Percentiles rank a stretch among this genome's conserved stretches.
phyloP scores from a whole-genome alignment of 495 filamentous ascomycete species.

The Penicillium diatomitis region DNA sequence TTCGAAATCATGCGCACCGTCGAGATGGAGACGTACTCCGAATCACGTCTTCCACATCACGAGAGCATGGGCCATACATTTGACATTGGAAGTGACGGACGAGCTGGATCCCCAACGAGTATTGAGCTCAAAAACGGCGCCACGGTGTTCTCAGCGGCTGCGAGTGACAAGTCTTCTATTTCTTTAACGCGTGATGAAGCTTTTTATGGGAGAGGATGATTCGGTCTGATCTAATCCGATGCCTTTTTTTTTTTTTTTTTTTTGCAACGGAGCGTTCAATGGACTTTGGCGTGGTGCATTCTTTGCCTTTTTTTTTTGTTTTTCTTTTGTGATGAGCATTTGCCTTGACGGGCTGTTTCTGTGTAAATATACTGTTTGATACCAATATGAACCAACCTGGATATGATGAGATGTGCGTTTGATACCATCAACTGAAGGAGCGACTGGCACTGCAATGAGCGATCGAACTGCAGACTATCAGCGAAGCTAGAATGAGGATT shows the following conservation, averaged over 20 bases:
- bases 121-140: conserved; percentile 13
- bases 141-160: conserved; percentile 11
- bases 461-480: too few relatives aligned
- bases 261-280: background rate
- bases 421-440: too few relatives aligned
- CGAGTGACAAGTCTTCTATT: conserved; percentile 12
- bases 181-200: conserved; percentile 2
- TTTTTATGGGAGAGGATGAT: background rate
- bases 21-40: conserved; percentile 28
- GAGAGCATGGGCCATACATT: conserved; percentile 5
- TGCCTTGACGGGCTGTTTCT: too few relatives aligned
- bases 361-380: too few relatives aligned
- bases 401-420: too few relatives aligned
- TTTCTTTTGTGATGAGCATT: too few relatives aligned
- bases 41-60: conserved; percentile 12
- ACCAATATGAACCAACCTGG: too few relatives aligned
- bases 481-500: too few relatives aligned
- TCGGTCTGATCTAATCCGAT: background rate
- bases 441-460: too few relatives aligned
- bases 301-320: too few relatives aligned
- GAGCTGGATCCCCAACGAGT: conserved; percentile 8
- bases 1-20: conserved; percentile 24
- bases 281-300: too few relatives aligned
- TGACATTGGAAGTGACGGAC: conserved; percentile 8
- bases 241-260: background rate